Percentiles rank a stretch among this genome's conserved stretches.
These are phyloP conservation scores for Claviceps sorghi DNA, from an alignment of 2,329 filamentous ascomycete genomes.

Conservation along the genomic window DNA sequence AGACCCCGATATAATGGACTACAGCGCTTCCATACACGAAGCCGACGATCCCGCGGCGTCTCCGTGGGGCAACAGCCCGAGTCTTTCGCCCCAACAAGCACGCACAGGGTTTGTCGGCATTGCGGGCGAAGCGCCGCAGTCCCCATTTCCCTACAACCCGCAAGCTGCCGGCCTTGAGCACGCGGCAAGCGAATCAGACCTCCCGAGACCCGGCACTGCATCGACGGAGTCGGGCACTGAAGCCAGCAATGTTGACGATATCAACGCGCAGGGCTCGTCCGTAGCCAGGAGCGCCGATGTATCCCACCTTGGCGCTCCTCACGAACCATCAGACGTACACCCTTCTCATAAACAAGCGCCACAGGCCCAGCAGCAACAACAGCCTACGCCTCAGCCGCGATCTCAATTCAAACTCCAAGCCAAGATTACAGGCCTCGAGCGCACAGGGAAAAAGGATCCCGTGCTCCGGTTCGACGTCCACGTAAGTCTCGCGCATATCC, in stretches of 20 bases:
- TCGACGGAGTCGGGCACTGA: conserved; percentile 31
- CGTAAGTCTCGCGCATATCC: conserved; percentile 35
- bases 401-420: conserved; percentile 77
- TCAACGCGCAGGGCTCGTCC: conserved; percentile 11
- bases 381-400: conserved; percentile 40
- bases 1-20: conserved; percentile 34
- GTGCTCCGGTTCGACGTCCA: conserved; percentile 93
- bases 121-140: conserved; percentile 24
- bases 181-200: conserved; percentile 24
- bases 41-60: conserved; percentile 37
- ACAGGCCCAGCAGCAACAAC: conserved; percentile 29
- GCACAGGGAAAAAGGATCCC: conserved; percentile 88
- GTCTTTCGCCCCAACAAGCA: conserved; percentile 33
- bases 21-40: conserved; percentile 40
- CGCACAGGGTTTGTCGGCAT: conserved; percentile 28
- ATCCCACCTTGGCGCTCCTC: conserved; percentile 7
- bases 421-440: conserved; percentile 86
- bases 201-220: conserved; percentile 31
- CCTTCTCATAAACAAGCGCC: conserved; percentile 10
- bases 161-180: conserved; percentile 26
- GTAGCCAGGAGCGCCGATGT: conserved; percentile 7
- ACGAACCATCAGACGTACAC: conserved; percentile 6
- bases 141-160: conserved; percentile 30
- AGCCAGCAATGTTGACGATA: conserved; percentile 21
- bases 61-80: conserved; percentile 42